These are phyloP conservation scores for Mrakiaceae sp. DNA, from an alignment of 1,284 basidiomycete genomes.

Conservation along the genomic window DNA sequence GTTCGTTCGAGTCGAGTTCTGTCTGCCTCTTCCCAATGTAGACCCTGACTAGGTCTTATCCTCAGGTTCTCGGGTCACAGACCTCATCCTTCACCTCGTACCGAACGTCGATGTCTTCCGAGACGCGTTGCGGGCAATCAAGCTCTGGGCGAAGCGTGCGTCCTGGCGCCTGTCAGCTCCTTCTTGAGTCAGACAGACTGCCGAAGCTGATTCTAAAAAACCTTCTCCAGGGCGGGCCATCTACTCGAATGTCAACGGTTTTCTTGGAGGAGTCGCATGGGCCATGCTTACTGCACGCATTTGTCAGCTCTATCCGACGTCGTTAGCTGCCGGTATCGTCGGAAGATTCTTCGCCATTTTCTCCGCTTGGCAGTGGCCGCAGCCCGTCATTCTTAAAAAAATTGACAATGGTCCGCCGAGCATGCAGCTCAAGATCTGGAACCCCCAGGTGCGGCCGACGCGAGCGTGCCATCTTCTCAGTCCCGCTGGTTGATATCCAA, in stretches of 20 bases:
- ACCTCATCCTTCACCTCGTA: constrained; percentile 89
- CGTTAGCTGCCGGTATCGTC: constrained; percentile 86
- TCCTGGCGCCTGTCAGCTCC: constrained; percentile 19
- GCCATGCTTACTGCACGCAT: constrained; percentile 95
- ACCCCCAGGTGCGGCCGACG: constrained; percentile 62
- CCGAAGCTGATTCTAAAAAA: not conserved
- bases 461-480: not conserved
- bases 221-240: constrained; percentile 69
- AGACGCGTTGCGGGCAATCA: constrained; percentile 88
- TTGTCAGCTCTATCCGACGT: constrained; percentile 96
- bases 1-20: constrained; percentile 36
- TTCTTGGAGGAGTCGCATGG: constrained; percentile 97
- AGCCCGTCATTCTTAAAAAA: constrained; percentile 88
- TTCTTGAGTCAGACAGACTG: not conserved
- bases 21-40: not conserved
- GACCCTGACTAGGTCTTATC: constrained; percentile 7
- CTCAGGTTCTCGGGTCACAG: constrained; percentile 84
- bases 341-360: constrained; percentile 95
- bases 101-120: constrained; percentile 92
- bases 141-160: constrained; percentile 92
- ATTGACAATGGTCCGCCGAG: constrained; percentile 79
- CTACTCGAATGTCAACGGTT: constrained; percentile 96
- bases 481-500: not conserved
- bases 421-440: constrained; percentile 90
- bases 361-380: constrained; percentile 97